Base-by-base conservation (phyloP, 305 asterid genomes). In the Solanum hybrid region DNA sequence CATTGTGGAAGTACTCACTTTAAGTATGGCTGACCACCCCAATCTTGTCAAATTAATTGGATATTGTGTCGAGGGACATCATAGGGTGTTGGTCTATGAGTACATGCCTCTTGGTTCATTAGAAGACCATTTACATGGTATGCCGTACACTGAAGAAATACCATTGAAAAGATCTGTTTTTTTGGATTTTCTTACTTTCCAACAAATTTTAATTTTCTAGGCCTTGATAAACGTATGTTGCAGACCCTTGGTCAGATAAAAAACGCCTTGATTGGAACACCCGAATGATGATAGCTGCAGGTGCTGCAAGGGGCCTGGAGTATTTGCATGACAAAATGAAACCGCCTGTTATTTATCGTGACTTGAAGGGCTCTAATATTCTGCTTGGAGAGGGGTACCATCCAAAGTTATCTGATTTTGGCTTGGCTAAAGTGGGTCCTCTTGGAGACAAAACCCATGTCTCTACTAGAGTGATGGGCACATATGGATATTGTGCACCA, bases 101-200 rank as follows among this genome's bases (percentile, higher is more conserved):
- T 95, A 35, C 92, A 95, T 96, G 99, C 93, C 95, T 8, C 92
- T 96, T 26, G 97, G 99, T 86, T 96, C 99, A 27, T 89, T 96
- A 90, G 99, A 96, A 91, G 97, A 93, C 87, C 98, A 96, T 94
- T 91, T 96, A 89, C 92, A 93, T 51, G 97, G 99, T 96, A 93
- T 89, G 92, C 88, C 42, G 11, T 46, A 46, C 72, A 16, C 17
- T 29, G 56, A 79, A 79, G 10, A 79, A 34, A 35, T 36, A 35
- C 22, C 85, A 51, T 51, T 46, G 87, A 31, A 32, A 76, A 20
- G 26, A 51, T 84, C 17, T 84, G 5, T 42, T 16, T 84, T 51
- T 20, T 12, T 5, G 4, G 36, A 84, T 84, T 3, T 56, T 84
- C n/a, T 38, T 80, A 14, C 13, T 80, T 80, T 4, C 86, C 64